phyloP scores from a whole-genome alignment of 2,329 filamentous ascomycete genomes.

The Knufia fluminis region DNA sequence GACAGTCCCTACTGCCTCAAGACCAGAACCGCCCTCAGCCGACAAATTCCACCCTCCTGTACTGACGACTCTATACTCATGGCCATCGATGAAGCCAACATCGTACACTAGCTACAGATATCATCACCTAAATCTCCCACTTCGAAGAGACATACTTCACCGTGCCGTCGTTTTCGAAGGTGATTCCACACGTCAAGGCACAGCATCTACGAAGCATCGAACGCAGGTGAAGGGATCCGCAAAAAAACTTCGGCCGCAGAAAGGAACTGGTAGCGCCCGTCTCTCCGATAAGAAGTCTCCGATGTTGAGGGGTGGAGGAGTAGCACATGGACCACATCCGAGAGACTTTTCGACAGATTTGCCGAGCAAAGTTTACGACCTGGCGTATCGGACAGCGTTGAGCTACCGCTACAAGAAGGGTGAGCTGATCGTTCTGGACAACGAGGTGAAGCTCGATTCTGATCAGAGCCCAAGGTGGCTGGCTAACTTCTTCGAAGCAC shows the following conservation, averaged over 20 bases:
- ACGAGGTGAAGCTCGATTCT: conserved; percentile 59
- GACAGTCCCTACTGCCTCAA: conserved; percentile 11
- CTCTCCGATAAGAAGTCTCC: conserved; percentile 74
- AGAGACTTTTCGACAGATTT: conserved; percentile 80
- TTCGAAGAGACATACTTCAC: conserved; percentile 86
- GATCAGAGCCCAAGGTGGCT: conserved; percentile 47
- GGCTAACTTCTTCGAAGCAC: conserved; percentile 57
- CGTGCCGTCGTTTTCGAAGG: conserved; percentile 87
- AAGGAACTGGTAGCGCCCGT: conserved; percentile 73
- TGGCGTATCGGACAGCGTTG: conserved; percentile 88
- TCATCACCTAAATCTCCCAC: conserved; percentile 75
- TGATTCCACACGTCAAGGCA: conserved; percentile 77
- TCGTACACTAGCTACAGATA: conserved; percentile 68
- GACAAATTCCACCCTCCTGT: conserved; percentile 47
- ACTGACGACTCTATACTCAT: conserved; percentile 77
- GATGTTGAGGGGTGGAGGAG: conserved; percentile 74
- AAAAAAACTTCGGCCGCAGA: conserved; percentile 75
- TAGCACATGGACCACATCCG: conserved; percentile 80
- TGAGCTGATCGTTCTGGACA: conserved; percentile 76
- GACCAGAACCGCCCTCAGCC: not conserved
- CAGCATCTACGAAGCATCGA: conserved; percentile 72
- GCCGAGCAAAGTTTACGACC: conserved; percentile 83
- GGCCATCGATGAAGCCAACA: conserved; percentile 78
- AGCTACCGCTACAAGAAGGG: conserved; percentile 83
- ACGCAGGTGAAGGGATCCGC: conserved; percentile 75